Evolutionary conservation across 495 filamentous ascomycete species (phyloP).

Genomic region (Daldinia grandis): DNA sequence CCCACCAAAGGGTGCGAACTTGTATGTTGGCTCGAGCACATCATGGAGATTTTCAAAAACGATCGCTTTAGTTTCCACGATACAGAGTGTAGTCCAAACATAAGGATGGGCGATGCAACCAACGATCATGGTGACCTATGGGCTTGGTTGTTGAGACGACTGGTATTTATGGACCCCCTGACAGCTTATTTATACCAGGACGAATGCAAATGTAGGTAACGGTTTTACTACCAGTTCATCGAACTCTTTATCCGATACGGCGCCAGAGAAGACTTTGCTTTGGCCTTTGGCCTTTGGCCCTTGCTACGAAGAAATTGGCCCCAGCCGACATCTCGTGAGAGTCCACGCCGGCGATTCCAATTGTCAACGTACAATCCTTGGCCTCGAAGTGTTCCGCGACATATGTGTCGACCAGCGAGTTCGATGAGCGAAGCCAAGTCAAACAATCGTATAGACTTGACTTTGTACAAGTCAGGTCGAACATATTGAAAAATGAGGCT

Average conservation of each 20-base stretch:
- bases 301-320: conserved; percentile 13
- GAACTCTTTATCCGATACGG: not conserved
- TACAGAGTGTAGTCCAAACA: not conserved
- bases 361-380: not conserved
- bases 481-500: no score
- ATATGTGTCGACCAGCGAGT: conserved; percentile 16
- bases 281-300: conserved; percentile 1
- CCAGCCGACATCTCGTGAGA: conserved; percentile 6
- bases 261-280: not conserved
- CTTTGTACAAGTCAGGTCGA: no score
- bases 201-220: not conserved
- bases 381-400: not conserved
- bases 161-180: not conserved
- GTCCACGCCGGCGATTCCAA: not conserved
- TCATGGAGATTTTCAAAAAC: not conserved
- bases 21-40: not conserved
- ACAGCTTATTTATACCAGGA: not conserved
- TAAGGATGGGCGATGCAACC: not conserved
- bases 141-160: not conserved
- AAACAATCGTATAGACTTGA: no score
- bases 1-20: not conserved
- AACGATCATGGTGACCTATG: not conserved
- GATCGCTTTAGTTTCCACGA: not conserved
- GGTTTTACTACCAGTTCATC: not conserved
- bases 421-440: no score